A percentile compares a stretch with the other conserved stretches of the same genome.
phyloP scores from a whole-genome alignment of 148 eudicot genomes.

The Rhododendron ovatum region DNA sequence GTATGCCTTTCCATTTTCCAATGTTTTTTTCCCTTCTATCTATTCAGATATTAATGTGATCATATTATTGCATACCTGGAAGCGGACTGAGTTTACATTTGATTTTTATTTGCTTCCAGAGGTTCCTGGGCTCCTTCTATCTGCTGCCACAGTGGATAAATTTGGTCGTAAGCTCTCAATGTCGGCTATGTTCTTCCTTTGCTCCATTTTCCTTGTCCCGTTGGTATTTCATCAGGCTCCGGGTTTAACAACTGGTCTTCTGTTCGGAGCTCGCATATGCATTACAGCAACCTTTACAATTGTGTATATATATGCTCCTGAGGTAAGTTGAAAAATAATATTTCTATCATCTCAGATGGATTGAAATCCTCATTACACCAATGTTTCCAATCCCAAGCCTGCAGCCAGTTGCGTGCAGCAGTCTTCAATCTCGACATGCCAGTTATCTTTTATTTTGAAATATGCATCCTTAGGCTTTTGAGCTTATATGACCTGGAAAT shows the following conservation, averaged over 20 bases:
- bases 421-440: background rate
- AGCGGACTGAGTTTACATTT: constrained; percentile 14
- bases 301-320: constrained; percentile 78
- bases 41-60: background rate
- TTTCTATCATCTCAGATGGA: constrained; percentile 10
- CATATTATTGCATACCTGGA: background rate
- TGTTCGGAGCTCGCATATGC: constrained; percentile 88
- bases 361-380: background rate
- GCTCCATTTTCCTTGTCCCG: constrained; percentile 67
- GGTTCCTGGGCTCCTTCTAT: constrained; percentile 70
- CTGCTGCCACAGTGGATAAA: constrained; percentile 75
- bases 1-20: constrained; percentile 31
- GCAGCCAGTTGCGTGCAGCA: background rate
- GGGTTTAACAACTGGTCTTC: constrained; percentile 46
- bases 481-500: background rate
- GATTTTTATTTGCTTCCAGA: constrained; percentile 37
- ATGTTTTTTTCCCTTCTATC: background rate
- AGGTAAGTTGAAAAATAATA: constrained; percentile 36
- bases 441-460: background rate
- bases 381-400: background rate
- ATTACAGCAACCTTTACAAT: constrained; percentile 69
- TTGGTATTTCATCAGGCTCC: constrained; percentile 53
- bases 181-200: constrained; percentile 65
- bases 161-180: constrained; percentile 80
- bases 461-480: background rate